These are phyloP conservation scores for Kodamaea restingae DNA, from an alignment of 805 yeast species.

Conservation along the genomic window DNA sequence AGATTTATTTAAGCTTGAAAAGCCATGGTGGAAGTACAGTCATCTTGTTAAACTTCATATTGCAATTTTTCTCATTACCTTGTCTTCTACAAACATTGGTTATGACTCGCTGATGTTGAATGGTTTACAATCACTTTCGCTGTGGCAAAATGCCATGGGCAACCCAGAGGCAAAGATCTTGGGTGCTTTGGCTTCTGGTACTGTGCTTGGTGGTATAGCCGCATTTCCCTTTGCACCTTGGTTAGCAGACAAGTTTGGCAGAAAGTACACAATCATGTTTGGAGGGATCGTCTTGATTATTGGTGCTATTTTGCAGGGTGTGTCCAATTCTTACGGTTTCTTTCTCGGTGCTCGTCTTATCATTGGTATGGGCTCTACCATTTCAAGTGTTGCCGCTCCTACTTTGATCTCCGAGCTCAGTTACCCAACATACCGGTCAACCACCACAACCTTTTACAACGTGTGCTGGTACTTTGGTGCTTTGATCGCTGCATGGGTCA, in stretches of 20 bases:
- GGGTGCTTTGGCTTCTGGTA: conserved; percentile 21
- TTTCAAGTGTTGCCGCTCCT: conserved; percentile 38
- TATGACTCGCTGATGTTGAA: conserved; percentile 38
- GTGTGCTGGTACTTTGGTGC: conserved; percentile 53
- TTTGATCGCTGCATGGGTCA: conserved; percentile 49
- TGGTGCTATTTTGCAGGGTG: conserved; percentile 39
- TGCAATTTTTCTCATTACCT: conserved; percentile 37
- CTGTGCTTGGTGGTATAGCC: conserved; percentile 35
- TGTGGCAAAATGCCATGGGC: conserved; percentile 38
- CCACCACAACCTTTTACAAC: conserved; percentile 40
- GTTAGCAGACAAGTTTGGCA: conserved; percentile 37
- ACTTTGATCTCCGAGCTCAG: conserved; percentile 48
- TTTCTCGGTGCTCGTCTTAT: conserved; percentile 45
- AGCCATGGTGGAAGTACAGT: conserved; percentile 31
- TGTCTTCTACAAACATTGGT: conserved; percentile 43
- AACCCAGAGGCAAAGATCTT: conserved; percentile 18
- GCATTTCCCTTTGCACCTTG: conserved; percentile 26
- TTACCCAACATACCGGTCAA: conserved; percentile 37
- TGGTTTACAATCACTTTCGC: conserved; percentile 43
- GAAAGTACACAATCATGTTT: conserved; percentile 27
- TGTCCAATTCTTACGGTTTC: conserved; percentile 30
- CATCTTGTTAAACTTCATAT: conserved; percentile 37
- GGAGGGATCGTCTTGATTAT: conserved; percentile 26
- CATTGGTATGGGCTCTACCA: conserved; percentile 44
- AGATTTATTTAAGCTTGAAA: conserved; percentile 11